A percentile compares a stretch with the other conserved stretches of the same genome.
phyloP scores from a whole-genome alignment of 176 grass and related monocot genomes.

The Cymbopogon citratus region DNA sequence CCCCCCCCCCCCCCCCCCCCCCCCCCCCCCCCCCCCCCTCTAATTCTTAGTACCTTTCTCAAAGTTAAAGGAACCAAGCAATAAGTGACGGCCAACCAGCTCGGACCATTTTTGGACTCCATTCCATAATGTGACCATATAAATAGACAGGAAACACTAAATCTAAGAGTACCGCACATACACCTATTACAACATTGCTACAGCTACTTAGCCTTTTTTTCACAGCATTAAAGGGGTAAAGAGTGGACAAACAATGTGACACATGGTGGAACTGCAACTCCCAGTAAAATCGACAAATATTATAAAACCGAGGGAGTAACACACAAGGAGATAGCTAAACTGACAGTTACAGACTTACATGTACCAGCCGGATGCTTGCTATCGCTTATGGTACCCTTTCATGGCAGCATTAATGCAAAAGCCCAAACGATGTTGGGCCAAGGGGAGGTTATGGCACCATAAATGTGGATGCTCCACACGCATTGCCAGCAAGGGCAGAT shows the following conservation, averaged over 20 bases:
- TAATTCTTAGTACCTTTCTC: too few species aligned
- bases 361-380: slow-evolving; percentile 24
- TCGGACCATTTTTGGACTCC: neutral
- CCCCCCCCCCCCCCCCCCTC: too few species aligned
- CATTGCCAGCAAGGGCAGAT: slow-evolving; percentile 14
- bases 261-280: slow-evolving; percentile 1
- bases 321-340: slow-evolving; percentile 28
- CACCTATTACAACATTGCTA: neutral
- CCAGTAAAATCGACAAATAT: neutral
- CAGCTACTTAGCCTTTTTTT: slow-evolving; percentile 1
- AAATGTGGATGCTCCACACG: slow-evolving; percentile 21
- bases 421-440: slow-evolving; percentile 10
- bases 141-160: neutral
- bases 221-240: neutral
- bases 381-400: slow-evolving; percentile 24
- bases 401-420: slow-evolving; percentile 21
- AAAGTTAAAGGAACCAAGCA: too few species aligned
- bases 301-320: neutral
- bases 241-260: slow-evolving; percentile 10
- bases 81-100: neutral
- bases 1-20: too few species aligned
- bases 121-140: neutral
- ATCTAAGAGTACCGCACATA: neutral
- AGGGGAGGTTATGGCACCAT: slow-evolving; percentile 20
- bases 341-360: slow-evolving; percentile 44